A percentile compares a stretch with the other conserved stretches of the same genome.
Evolutionary conservation across 208 protist genomes (phyloP).

Genomic region (Trypanosomatidae sp.): DNA sequence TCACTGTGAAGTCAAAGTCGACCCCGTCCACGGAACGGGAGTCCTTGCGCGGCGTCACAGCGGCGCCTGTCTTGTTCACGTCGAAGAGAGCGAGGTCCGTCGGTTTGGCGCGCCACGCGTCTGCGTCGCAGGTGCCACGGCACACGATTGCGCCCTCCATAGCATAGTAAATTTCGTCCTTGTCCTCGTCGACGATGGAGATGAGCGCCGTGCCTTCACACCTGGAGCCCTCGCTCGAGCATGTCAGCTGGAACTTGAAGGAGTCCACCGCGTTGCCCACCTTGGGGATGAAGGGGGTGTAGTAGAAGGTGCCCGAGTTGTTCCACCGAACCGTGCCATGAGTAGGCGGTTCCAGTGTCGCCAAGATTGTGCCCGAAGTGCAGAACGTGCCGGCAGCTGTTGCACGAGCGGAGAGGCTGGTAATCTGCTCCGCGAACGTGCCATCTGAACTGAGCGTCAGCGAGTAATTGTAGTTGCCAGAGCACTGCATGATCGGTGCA

Average conservation of each 20-base stretch:
- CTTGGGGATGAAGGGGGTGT: conserved; percentile 12
- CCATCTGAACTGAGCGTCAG: conserved; percentile 40
- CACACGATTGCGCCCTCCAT: conserved; percentile 61
- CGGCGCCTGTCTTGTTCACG: conserved; percentile 22
- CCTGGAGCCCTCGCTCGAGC: conserved; percentile 20
- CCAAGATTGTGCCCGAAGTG: conserved; percentile 25
- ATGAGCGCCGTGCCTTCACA: conserved; percentile 45
- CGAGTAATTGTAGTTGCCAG: conserved; percentile 40
- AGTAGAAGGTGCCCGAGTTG: conserved; percentile 40
- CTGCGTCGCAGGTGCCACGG: conserved; percentile 73
- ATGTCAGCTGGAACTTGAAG: conserved; percentile 64
- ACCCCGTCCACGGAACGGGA: conserved; percentile 44
- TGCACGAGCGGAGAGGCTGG: conserved; percentile 27
- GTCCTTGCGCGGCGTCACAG: conserved; percentile 53
- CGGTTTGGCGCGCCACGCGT: conserved; percentile 49
- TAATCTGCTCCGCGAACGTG: conserved; percentile 21
- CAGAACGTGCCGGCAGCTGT: conserved; percentile 17
- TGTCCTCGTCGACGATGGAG: conserved; percentile 18
- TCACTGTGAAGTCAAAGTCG: conserved; percentile 59
- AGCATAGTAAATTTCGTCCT: conserved; percentile 49
- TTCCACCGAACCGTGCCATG: conserved; percentile 11
- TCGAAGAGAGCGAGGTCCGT: conserved; percentile 39
- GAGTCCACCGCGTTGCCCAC: conserved; percentile 35
- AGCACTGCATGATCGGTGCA: conserved; percentile 20
- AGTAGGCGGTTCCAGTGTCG: conserved; percentile 9